Evolutionary conservation across 1,139 yeast species (phyloP), one percentile per base, ranked within the genome.

Genomic region (Protomyces lactucae-debilis): DNA sequence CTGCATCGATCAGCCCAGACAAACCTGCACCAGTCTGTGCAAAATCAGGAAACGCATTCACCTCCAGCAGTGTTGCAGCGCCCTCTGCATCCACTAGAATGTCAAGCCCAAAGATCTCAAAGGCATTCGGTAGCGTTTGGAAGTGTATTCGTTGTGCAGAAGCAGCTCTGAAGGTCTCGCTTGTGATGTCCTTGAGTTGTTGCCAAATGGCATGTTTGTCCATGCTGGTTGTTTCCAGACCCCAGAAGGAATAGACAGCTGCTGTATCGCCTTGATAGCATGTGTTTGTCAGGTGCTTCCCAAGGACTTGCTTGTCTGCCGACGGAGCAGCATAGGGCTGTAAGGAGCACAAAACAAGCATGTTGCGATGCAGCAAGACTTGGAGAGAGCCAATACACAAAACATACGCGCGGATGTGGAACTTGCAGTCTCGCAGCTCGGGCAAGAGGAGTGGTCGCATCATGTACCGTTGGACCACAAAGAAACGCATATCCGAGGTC

Each of bases 11-110:
- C 35, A 92, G 72, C 0, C 72, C 78, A 72, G 87, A 87, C 71
- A 93, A 79, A 5, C 82, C 86, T 21, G 78, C 82, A 12, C 99
- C 99, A 0, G 98, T 93, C 75, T 93, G 99, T 73, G 91, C 91
- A 76, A 93, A 93, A 73, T 93, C 99, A 0, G 99, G 99, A 73
- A 87, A 93, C 9, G 98, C 87, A 73, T 93, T 93, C 56, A 91
- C 89, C 74, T 93, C 99, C 48, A 93, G 77, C 52, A 93, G 74
- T 56, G 79, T 79, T 2, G 88, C 93, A 9, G 78, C 72, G 37
- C 75, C 73, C 52, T 84, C 78, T 1, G 77, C 78, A 69, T 84
- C 85, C 8, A 93, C 88, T 67, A 93, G 75, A 74, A 89, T 91
- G 74, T 93, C 99, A 14, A 93, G 78, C 0, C 99, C 99, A 73